phyloP scores from a whole-genome alignment of 768 basidiomycete genomes.

The Mycena sanguinolenta region DNA sequence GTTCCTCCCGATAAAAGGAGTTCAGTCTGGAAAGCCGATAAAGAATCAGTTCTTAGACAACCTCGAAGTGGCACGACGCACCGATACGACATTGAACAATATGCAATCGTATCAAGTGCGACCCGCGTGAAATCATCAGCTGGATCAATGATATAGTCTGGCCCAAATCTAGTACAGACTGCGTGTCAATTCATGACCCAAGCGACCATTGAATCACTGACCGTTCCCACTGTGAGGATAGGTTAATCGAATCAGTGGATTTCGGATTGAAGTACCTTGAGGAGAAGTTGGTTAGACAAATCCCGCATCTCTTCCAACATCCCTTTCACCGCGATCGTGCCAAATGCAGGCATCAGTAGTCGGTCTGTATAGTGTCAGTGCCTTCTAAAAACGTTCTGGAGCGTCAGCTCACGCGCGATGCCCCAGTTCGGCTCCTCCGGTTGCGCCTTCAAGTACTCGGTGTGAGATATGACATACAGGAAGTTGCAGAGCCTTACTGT shows the following conservation, averaged over 20 bases:
- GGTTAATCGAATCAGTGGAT: too few relatives aligned
- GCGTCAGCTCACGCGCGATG: constrained; percentile 25
- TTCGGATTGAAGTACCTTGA: too few relatives aligned
- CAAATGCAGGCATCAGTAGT: constrained; percentile 30
- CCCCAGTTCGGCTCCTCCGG: constrained; percentile 16
- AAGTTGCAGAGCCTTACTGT: background rate
- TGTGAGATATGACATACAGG: background rate
- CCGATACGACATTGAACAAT: constrained; percentile 58
- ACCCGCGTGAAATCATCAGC: constrained; percentile 60
- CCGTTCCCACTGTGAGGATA: constrained; percentile 36
- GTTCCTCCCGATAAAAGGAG: constrained; percentile 56
- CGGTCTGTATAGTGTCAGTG: constrained; percentile 8
- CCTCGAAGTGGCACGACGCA: too few relatives aligned
- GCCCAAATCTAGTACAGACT: constrained; percentile 54
- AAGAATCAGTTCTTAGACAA: too few relatives aligned
- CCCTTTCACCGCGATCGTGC: constrained; percentile 33
- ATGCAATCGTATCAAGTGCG: constrained; percentile 60
- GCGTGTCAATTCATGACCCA: background rate
- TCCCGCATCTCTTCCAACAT: constrained; percentile 66
- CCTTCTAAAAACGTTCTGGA: too few relatives aligned
- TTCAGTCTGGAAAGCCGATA: constrained; percentile 49
- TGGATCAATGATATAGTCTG: constrained; percentile 54
- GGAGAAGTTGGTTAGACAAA: constrained; percentile 55
- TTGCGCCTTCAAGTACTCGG: background rate
- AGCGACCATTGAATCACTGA: background rate